Percentiles rank a stretch among this genome's conserved stretches.
Conservation (phyloP, 306 rosid genomes). For the Rubus parviflorus region DNA sequence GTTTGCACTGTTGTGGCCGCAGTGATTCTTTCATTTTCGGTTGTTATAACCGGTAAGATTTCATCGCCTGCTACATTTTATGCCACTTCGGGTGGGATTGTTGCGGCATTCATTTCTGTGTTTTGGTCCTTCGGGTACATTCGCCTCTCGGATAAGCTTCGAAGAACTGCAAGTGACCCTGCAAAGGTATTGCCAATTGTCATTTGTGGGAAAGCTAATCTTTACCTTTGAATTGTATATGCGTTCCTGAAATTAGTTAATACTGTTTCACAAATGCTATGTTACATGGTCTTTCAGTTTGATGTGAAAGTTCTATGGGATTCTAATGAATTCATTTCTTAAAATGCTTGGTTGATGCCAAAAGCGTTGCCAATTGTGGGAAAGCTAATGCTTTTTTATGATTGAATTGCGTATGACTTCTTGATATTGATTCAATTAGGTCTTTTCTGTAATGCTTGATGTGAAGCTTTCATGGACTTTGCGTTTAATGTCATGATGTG, state of each 20-base stretch:
- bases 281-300: background rate
- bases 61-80: conserved; percentile 88
- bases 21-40: conserved; percentile 88
- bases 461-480: background rate
- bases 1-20: conserved; percentile 88
- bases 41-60: conserved; percentile 73
- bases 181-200: conserved; percentile 60
- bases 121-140: conserved; percentile 98
- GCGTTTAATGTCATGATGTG: background rate
- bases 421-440: background rate
- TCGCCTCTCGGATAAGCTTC: conserved; percentile 85
- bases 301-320: background rate
- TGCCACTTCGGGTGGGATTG: conserved; percentile 91
- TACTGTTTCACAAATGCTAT: background rate
- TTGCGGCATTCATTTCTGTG: conserved; percentile 84
- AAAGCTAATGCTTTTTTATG: background rate
- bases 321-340: background rate
- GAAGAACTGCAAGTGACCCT: conserved; percentile 71
- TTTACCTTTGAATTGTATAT: background rate
- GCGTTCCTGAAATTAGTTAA: background rate
- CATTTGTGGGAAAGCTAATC: background rate
- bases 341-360: background rate
- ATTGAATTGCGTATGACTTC: conserved; percentile 7
- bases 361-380: background rate
- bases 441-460: background rate